These are phyloP conservation scores for Malassezia sp. DNA, from an alignment of 1,284 basidiomycete species.

Conservation along the genomic window DNA sequence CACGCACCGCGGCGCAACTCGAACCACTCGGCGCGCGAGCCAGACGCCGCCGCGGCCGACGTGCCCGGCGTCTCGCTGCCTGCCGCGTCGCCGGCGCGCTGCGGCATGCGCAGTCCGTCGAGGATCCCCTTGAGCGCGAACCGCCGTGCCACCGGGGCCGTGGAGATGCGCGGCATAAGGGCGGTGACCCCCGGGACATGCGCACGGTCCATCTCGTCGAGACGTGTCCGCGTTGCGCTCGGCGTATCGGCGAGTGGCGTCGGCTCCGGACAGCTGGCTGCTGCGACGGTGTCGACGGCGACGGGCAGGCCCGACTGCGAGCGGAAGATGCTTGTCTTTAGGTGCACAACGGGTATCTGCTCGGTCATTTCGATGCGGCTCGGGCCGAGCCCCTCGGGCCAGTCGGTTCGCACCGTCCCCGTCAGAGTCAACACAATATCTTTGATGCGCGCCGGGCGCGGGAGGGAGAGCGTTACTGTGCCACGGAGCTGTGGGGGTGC, in stretches of 20 bases:
- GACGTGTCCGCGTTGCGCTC: background rate
- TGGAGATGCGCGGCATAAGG: background rate
- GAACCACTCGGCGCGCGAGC: conserved; percentile 66
- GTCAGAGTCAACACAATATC: conserved; percentile 70
- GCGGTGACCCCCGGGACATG: background rate
- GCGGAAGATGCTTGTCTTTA: conserved; percentile 63
- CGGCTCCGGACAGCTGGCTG: background rate
- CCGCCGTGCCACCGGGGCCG: background rate
- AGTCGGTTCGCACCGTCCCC: conserved; percentile 59
- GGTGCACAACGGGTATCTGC: conserved; percentile 64
- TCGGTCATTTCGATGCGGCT: conserved; percentile 68
- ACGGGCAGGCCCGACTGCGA: conserved; percentile 44
- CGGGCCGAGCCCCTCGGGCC: conserved; percentile 79
- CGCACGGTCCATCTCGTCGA: conserved; percentile 4
- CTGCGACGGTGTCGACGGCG: background rate
- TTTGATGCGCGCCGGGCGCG: conserved; percentile 73
- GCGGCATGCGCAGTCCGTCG: conserved; percentile 8
- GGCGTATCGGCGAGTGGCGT: background rate
- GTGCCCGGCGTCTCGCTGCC: background rate
- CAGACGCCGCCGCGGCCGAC: background rate
- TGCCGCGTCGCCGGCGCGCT: background rate
- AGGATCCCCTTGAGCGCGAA: conserved; percentile 2
- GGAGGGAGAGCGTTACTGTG: conserved; percentile 66
- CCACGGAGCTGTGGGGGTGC: conserved; percentile 73
- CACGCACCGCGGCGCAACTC: conserved; percentile 84